Evolutionary conservation across 2,329 filamentous ascomycete genomes (phyloP), one percentile per base, ranked within the genome.

Genomic region (Tolypocladium pustulatum): DNA sequence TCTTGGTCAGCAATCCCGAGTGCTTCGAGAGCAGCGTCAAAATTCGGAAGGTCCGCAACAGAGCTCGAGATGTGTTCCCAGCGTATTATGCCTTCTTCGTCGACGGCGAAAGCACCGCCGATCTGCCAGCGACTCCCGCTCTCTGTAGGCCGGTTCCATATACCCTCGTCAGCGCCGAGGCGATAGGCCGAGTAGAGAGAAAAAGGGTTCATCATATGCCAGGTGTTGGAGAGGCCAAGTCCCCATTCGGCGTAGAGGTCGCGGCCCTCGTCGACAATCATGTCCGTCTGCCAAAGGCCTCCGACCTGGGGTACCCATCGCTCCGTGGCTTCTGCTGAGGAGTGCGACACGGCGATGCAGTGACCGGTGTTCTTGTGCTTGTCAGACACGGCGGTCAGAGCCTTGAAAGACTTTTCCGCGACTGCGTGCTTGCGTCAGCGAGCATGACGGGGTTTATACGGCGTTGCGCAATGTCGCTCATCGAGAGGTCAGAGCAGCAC

Each of bases 41-140:
- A 64, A 54, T 73, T 62, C 8, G 70, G 66, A 46, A 73, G n/a
- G 55, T 72, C 67, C 54, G 71, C 65, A 9, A 70, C 71, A 4
- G 68, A 59, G 41, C 63, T 65, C 8, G 66, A 63, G 30, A 71
- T 59, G 36, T 73, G 71, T 36, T 61, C 62, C 67, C 68, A 73
- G 8, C 65, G 63, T 38, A 73, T 63, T 15, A 61, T 68, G 7
- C 71, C 71, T 37, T 67, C 63, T 9, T 60, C 64, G 52, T 71
- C 69, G 27, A 75, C 65, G 13, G 81, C 85, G 72, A 85, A 90
- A 34, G 81, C 82, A 34, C 87, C 87, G 53, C 80, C 76, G 32
- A 75, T 86, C 77, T 90, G 87, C 87, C 87, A 90, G 57, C 85
- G 72, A 62, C 73, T 83, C 43, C 87, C 87, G 66, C 81, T 87